phyloP scores from a whole-genome alignment of 2,329 filamentous ascomycete genomes.

The Pseudogymnoascus sp. region DNA sequence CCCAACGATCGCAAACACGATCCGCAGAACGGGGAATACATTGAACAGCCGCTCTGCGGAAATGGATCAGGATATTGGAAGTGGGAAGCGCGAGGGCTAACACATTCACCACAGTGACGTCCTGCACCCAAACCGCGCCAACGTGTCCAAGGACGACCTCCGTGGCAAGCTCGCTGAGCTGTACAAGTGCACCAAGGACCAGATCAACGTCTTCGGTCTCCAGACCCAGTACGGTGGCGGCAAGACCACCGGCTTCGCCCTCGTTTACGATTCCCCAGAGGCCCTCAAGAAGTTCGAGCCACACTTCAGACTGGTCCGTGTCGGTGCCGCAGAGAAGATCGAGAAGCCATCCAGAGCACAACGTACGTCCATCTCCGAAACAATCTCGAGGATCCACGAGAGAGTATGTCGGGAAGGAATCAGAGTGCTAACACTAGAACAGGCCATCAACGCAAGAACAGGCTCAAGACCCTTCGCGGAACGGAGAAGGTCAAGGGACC shows the following conservation, averaged over 20 bases:
- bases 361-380: conserved; percentile 58
- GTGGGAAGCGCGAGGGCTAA: conserved; percentile 7
- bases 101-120: conserved; percentile 63
- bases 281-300: conserved; percentile 99
- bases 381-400: not conserved
- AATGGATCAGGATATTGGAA: conserved; percentile 14
- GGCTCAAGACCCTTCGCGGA: conserved; percentile 95
- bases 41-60: conserved; percentile 1
- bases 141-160: conserved; percentile 99
- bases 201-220: conserved; percentile 96
- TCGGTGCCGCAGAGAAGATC: conserved; percentile 86
- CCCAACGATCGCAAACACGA: conserved; percentile 1
- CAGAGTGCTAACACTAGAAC: conserved; percentile 26
- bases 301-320: conserved; percentile 89
- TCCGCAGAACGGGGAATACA: conserved; percentile 13
- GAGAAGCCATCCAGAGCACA: conserved; percentile 98
- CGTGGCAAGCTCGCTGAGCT: conserved; percentile 86
- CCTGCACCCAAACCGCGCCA: conserved; percentile 96
- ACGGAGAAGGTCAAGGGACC: conserved; percentile 97
- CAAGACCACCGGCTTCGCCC: conserved; percentile 98
- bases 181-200: conserved; percentile 98
- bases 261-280: conserved; percentile 97
- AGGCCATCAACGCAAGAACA: conserved; percentile 99
- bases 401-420: not conserved
- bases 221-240: conserved; percentile 98